A percentile compares a stretch with the other conserved stretches of the same genome.
Conservation (phyloP, 1,284 basidiomycete species). For the Trichosporon sp. region DNA sequence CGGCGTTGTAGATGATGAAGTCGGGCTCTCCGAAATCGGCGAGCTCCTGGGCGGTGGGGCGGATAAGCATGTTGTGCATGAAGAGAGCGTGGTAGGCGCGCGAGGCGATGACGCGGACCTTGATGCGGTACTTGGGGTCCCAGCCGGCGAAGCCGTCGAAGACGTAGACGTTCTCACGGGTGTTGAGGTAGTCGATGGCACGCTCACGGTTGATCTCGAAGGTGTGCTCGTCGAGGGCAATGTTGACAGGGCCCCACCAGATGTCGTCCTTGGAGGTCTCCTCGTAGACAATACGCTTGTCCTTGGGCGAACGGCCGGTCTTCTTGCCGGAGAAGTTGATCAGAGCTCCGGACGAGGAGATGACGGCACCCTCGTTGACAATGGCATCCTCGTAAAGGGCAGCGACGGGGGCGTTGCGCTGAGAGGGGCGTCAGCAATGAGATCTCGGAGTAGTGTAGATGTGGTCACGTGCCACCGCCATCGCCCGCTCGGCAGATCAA, state of each 20-base stretch:
- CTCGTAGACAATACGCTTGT: slow-evolving; percentile 99
- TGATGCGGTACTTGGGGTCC: slow-evolving; percentile 98
- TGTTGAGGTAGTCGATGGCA: slow-evolving; percentile 99
- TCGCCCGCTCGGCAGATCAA: background rate
- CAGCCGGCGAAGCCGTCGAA: slow-evolving; percentile 94
- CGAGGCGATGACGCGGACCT: slow-evolving; percentile 98
- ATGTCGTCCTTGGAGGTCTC: slow-evolving; percentile 96
- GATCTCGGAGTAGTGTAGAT: no score
- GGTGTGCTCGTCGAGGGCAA: slow-evolving; percentile 95
- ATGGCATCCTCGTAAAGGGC: slow-evolving; percentile 98
- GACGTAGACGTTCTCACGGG: slow-evolving; percentile 97
- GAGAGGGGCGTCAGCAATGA: slow-evolving; percentile 55
- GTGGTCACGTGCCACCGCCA: background rate
- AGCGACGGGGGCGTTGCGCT: slow-evolving; percentile 94
- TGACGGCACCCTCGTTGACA: slow-evolving; percentile 96
- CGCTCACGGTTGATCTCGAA: slow-evolving; percentile 99
- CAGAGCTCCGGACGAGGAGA: slow-evolving; percentile 91
- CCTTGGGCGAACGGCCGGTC: slow-evolving; percentile 96
- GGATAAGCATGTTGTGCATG: slow-evolving; percentile 99
- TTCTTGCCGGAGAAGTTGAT: slow-evolving; percentile 99
- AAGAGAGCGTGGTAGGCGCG: slow-evolving; percentile 99
- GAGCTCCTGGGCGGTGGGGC: slow-evolving; percentile 92
- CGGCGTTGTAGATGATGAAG: slow-evolving; percentile 99
- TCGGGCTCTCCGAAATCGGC: slow-evolving; percentile 96
- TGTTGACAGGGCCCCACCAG: slow-evolving; percentile 99